Percentiles rank a stretch among this genome's conserved stretches.
phyloP scores from a whole-genome alignment of 331 rosid genomes.

The Prunus yedoensis region DNA sequence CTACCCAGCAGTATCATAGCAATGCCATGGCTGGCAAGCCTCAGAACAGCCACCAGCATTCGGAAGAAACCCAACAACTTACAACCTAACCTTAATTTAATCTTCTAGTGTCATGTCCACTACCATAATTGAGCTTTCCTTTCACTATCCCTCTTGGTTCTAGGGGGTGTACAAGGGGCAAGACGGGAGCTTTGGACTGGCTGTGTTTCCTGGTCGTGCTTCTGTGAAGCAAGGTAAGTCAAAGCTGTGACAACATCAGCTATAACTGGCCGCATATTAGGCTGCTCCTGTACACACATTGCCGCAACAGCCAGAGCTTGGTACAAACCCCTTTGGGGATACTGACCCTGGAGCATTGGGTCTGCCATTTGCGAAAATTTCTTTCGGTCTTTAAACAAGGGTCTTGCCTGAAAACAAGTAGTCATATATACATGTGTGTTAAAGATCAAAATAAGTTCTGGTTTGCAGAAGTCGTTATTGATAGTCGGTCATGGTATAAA shows the following conservation, averaged over 20 bases:
- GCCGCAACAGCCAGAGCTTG: constrained; percentile 98
- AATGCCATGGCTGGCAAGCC: constrained; percentile 28
- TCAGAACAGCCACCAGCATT: constrained; percentile 6
- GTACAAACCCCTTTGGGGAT: constrained; percentile 79
- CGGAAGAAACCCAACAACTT: too few species aligned
- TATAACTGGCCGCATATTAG: constrained; percentile 81
- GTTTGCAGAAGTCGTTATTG: background rate
- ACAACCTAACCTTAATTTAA: background rate
- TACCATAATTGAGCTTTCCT: constrained; percentile 37
- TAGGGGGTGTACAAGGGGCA: constrained; percentile 61
- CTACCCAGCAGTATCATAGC: constrained; percentile 1
- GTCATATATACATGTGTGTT: background rate
- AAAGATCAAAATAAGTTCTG: background rate
- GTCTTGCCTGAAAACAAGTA: constrained; percentile 65
- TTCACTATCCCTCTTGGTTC: constrained; percentile 48
- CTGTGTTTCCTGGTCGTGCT: constrained; percentile 46
- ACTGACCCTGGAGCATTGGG: constrained; percentile 84
- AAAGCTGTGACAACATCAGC: constrained; percentile 97
- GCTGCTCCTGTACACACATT: constrained; percentile 97
- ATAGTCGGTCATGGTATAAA: background rate
- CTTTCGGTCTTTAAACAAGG: constrained; percentile 72
- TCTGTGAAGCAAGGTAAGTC: constrained; percentile 78
- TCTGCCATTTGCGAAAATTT: constrained; percentile 91
- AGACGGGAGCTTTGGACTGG: constrained; percentile 52
- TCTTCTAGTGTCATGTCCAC: constrained; percentile 16